Evolutionary conservation across 495 filamentous ascomycete genomes (phyloP).

Genomic region (Lophium mytilinum): DNA sequence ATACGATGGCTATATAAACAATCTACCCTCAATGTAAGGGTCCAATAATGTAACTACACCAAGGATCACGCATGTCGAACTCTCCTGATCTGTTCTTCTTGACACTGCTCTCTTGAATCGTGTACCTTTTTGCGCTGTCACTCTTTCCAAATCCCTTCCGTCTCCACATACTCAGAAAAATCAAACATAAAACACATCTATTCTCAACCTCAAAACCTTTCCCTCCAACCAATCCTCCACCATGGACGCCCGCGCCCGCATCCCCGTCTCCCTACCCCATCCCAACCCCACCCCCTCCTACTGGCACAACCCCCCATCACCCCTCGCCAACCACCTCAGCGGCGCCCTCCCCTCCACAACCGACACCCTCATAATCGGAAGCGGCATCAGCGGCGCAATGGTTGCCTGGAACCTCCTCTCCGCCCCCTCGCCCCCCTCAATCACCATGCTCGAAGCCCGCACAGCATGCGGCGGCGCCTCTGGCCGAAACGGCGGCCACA

Average conservation of each 20-base stretch:
- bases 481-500: constrained; percentile 58
- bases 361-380: constrained; percentile 59
- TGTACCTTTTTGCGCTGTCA: too few species aligned
- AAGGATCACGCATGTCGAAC: too few species aligned
- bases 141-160: too few species aligned
- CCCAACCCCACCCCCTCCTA: constrained; percentile 56
- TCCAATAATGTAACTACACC: too few species aligned
- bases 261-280: constrained; percentile 22
- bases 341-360: constrained; percentile 39
- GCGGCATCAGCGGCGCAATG: constrained; percentile 59
- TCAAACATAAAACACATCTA: too few species aligned
- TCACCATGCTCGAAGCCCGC: constrained; percentile 55
- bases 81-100: too few species aligned
- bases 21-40: too few species aligned
- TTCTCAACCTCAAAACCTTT: too few species aligned
- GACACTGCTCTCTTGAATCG: too few species aligned
- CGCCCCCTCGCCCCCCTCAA: background rate
- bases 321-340: constrained; percentile 46
- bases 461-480: constrained; percentile 51
- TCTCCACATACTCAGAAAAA: too few species aligned
- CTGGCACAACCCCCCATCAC: constrained; percentile 60
- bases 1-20: too few species aligned
- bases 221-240: too few species aligned
- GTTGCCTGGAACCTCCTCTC: constrained; percentile 51
- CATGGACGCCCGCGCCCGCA: constrained; percentile 15